Conservation (phyloP, 2,329 filamentous ascomycete genomes). For the Escovopsis sp. region DNA sequence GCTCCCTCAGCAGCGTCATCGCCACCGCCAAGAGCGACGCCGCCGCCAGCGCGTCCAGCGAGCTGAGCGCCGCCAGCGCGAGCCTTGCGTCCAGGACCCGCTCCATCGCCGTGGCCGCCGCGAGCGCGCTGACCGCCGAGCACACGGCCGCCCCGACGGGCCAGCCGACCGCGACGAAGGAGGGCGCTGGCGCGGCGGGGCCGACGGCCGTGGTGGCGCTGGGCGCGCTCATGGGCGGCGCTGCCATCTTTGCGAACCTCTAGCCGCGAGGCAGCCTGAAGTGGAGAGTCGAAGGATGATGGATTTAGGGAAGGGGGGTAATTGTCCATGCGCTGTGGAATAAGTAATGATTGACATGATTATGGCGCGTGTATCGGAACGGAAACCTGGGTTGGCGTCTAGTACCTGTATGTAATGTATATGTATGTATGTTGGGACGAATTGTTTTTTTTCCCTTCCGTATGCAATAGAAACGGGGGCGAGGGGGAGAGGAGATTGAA, state of each 20-base stretch:
- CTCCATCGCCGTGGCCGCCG: constrained; percentile 8
- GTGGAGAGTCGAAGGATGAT: too few relatives aligned
- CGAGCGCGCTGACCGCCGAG: constrained; percentile 7
- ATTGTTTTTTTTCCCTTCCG: too few relatives aligned
- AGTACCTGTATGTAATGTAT: too few relatives aligned
- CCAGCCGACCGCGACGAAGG: constrained; percentile 10
- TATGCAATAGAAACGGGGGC: not conserved
- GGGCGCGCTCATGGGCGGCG: constrained; percentile 32
- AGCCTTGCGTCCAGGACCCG: constrained; percentile 7
- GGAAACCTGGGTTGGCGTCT: too few relatives aligned
- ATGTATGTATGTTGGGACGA: too few relatives aligned
- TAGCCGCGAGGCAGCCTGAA: too few relatives aligned
- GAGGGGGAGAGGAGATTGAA: not conserved
- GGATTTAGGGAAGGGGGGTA: too few relatives aligned
- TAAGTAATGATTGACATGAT: too few relatives aligned
- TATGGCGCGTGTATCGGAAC: too few relatives aligned
- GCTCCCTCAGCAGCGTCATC: constrained; percentile 10
- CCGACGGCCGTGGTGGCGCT: constrained; percentile 29
- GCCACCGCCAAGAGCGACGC: constrained; percentile 10
- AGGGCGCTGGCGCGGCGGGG: constrained; percentile 14
- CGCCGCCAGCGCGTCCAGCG: constrained; percentile 11
- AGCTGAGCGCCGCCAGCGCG: constrained; percentile 10
- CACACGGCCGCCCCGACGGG: constrained; percentile 19
- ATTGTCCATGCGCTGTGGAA: too few relatives aligned
- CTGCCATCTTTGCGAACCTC: constrained; percentile 29